Percentiles rank a stretch among this genome's conserved stretches.
Conservation (phyloP, 768 basidiomycete species). For the Tylopilus rubrobrunneus region DNA sequence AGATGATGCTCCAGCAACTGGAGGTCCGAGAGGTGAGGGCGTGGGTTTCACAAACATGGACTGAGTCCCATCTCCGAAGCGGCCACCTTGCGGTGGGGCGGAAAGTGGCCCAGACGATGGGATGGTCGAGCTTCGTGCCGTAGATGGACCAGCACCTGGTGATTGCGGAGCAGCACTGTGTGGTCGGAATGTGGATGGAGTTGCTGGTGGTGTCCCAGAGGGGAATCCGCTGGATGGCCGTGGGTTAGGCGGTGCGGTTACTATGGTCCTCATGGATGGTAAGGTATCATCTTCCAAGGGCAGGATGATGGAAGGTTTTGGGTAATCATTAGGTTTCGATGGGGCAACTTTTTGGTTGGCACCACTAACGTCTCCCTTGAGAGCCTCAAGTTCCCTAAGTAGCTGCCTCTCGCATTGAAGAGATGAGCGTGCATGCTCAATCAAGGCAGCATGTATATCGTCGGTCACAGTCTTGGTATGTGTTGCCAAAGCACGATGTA, state of each 20-base stretch:
- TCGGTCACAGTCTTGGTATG: constrained; percentile 88
- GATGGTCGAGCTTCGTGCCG: constrained; percentile 16
- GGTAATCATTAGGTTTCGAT: constrained; percentile 44
- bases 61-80: constrained; percentile 69
- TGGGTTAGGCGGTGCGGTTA: constrained; percentile 22
- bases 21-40: constrained; percentile 35
- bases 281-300: constrained; percentile 60
- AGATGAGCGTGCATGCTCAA: constrained; percentile 89
- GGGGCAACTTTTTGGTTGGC: constrained; percentile 59
- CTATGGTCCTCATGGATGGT: constrained; percentile 18
- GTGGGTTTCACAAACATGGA: constrained; percentile 71
- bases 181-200: constrained; percentile 26
- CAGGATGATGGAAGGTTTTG: constrained; percentile 58
- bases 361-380: constrained; percentile 69
- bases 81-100: constrained; percentile 58
- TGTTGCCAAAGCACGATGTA: constrained; percentile 79
- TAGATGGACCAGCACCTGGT: constrained; percentile 55
- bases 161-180: constrained; percentile 40
- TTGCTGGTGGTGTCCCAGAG: constrained; percentile 11
- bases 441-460: constrained; percentile 83
- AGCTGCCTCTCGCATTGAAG: constrained; percentile 91
- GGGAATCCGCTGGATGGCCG: constrained; percentile 20
- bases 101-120: constrained; percentile 31
- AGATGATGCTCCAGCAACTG: constrained; percentile 33
- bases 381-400: constrained; percentile 81